Evolutionary conservation across 2,329 filamentous ascomycete genomes (phyloP), one percentile per base, ranked within the genome.

Genomic region (Ceratocystis smalleyi): DNA sequence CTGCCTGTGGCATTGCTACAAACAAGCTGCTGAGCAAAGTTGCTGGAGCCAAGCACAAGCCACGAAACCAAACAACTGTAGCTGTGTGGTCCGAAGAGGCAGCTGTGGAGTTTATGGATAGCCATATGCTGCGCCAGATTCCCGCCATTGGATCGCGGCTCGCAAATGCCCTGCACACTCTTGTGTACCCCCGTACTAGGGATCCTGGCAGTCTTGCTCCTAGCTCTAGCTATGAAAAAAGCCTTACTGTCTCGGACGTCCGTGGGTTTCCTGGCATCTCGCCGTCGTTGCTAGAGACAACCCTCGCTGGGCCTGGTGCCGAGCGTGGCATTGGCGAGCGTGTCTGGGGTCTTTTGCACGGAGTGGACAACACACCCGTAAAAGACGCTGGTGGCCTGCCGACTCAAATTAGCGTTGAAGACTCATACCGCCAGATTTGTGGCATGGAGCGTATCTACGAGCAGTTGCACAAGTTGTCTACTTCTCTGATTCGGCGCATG

Each of bases 361-460:
- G 91, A 5, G 78, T 90, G 32, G 92, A 97, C 72, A 76, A 84
- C 62, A 79, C 81, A 0, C 84, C 89, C 66, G 90, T 97, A 19
- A 83, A 84, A 61, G 79, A 84, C 67, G 87, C 84, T 1, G 83
- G 82, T 69, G 81, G 84, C 55, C 74, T 95, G 1, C 92, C 92
- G 0, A 84, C 83, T 1, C 91, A 96, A 73, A 95, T 97, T 71
- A 94, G 89, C 73, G 94, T 97, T 68, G 92, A 97, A 72, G 91
- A 97, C 74, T 94, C 90, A 17, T 97, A 95, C 72, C 80, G 83
- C 27, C 62, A 63, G 17, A 77, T 96, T 1, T 82, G 87, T 68
- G 84, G 79, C 0, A 72, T 86, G 62, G 73, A 82, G 0, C 80
- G 85, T 66, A 83, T 95, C 35, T 75, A 77, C 51, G 82, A 81